phyloP scores from a whole-genome alignment of 2,329 filamentous ascomycete species.

The Sclerotinia glacialis region DNA sequence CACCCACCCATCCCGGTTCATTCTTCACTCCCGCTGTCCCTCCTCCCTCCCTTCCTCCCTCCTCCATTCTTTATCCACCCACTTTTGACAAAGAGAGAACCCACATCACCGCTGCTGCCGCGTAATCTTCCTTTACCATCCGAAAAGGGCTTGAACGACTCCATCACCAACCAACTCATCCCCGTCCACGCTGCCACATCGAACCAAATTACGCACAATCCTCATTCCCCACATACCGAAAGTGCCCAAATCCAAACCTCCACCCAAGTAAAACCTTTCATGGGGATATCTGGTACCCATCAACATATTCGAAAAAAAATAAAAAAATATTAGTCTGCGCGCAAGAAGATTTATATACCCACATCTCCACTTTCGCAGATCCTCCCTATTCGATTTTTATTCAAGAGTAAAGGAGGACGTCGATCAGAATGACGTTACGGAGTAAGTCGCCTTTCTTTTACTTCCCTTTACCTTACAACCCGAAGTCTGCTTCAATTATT shows the following conservation, averaged over 20 bases:
- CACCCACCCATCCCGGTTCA: background rate
- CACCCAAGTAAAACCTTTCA: slow-evolving; percentile 12
- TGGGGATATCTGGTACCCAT: slow-evolving; percentile 6
- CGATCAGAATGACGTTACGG: slow-evolving; percentile 17
- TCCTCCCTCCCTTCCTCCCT: background rate
- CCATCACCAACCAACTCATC: slow-evolving; percentile 9
- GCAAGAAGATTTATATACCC: background rate
- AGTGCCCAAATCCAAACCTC: slow-evolving; percentile 9
- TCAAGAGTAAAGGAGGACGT: slow-evolving; percentile 12
- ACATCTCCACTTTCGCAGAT: slow-evolving; percentile 16
- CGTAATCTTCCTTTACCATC: slow-evolving; percentile 5
- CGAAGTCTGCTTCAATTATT: background rate
- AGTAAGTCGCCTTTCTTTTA: slow-evolving; percentile 16
- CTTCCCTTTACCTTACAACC: background rate
- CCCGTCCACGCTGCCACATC: background rate
- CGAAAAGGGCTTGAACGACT: slow-evolving; percentile 3
- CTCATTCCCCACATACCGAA: slow-evolving; percentile 9
- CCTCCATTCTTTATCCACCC: background rate
- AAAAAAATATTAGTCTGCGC: background rate
- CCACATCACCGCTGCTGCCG: slow-evolving; percentile 10
- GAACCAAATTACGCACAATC: slow-evolving; percentile 21
- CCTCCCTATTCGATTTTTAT: slow-evolving; percentile 18
- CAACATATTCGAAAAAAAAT: too few relatives aligned
- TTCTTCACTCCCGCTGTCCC: background rate
- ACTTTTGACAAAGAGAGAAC: background rate